Evolutionary conservation across 129 eudicot genomes (phyloP).

Genomic region (Tagetes erecta): DNA sequence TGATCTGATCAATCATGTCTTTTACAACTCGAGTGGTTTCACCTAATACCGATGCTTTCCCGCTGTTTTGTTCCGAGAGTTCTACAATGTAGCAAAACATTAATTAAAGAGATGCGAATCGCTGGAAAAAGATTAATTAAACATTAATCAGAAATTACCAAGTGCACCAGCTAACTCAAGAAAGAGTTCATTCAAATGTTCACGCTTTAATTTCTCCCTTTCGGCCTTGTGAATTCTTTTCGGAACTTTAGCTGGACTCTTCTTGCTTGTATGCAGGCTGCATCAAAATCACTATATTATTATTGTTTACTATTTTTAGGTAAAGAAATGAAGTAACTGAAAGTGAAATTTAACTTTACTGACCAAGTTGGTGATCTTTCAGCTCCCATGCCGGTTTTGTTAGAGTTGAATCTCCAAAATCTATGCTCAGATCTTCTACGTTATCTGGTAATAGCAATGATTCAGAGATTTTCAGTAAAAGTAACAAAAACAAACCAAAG

Average conservation of each 20-base stretch:
- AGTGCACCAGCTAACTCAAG: conserved; percentile 61
- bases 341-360: conserved; percentile 17
- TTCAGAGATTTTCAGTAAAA: background rate
- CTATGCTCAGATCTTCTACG: conserved; percentile 9
- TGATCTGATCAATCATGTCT: conserved; percentile 58
- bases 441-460: conserved; percentile 20
- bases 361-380: conserved; percentile 37
- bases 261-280: conserved; percentile 57
- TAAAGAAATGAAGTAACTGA: conserved; percentile 6
- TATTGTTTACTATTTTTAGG: background rate
- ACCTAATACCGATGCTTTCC: conserved; percentile 65
- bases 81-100: conserved; percentile 36
- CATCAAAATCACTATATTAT: conserved; percentile 7
- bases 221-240: conserved; percentile 78
- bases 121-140: conserved; percentile 3
- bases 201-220: conserved; percentile 87
- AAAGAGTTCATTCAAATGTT: conserved; percentile 75
- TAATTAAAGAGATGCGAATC: background rate
- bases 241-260: conserved; percentile 59
- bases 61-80: conserved; percentile 55
- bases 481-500: background rate
- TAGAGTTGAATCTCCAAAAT: conserved; percentile 15
- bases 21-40: conserved; percentile 63
- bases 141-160: conserved; percentile 43
- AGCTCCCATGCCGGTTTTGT: conserved; percentile 32